A percentile compares a stretch with the other conserved stretches of the same genome.
Evolutionary conservation across 495 filamentous ascomycete species (phyloP).

Genomic region (Aspergillus heteromorphus): DNA sequence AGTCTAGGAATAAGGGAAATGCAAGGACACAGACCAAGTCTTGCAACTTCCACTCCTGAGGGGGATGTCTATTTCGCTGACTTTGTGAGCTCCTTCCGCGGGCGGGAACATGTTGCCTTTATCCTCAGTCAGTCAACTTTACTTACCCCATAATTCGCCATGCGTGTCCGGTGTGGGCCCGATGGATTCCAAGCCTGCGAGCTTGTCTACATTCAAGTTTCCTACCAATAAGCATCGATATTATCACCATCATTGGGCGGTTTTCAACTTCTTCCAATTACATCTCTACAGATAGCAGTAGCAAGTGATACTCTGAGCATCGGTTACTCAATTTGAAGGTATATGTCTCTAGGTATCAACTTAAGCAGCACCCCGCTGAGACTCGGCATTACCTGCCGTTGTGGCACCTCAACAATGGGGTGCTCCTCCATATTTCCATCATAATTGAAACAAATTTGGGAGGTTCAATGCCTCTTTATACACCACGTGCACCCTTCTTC

Average conservation of each 20-base stretch:
- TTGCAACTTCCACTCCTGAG: not conserved
- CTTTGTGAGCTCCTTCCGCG: not conserved
- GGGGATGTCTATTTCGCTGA: not conserved
- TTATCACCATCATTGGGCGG: too few relatives aligned
- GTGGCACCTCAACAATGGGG: too few relatives aligned
- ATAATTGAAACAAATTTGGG: too few relatives aligned
- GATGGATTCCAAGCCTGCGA: not conserved
- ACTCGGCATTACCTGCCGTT: not conserved
- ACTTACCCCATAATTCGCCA: not conserved
- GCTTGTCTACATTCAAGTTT: not conserved
- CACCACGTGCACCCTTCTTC: too few relatives aligned
- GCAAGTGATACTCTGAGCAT: not conserved
- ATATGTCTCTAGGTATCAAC: too few relatives aligned
- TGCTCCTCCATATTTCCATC: too few relatives aligned
- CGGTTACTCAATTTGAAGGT: not conserved
- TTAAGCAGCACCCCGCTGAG: not conserved
- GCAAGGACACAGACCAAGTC: not conserved
- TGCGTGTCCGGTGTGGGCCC: not conserved
- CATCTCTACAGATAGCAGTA: too few relatives aligned
- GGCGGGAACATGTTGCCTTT: not conserved
- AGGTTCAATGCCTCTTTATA: too few relatives aligned
- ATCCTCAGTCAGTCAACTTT: not conserved
- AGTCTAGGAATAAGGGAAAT: not conserved
- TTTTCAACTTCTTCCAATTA: too few relatives aligned
- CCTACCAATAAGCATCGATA: not conserved